Conservation (phyloP, 2,329 filamentous ascomycete species). For the Pestalotiopsis sp. region DNA sequence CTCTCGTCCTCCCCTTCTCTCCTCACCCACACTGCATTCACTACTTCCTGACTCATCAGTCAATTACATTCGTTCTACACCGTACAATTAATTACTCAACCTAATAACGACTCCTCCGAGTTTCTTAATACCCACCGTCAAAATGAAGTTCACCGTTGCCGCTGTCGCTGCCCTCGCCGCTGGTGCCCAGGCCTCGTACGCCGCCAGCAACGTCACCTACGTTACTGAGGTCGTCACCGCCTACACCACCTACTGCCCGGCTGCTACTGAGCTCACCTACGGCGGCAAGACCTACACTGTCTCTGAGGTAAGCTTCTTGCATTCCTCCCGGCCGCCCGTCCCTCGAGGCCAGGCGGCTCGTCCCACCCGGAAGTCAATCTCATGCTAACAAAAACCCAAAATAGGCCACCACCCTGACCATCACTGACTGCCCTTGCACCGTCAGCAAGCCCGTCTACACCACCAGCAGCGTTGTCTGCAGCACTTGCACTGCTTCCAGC, state of each 20-base stretch:
- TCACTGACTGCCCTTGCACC: conserved; percentile 73
- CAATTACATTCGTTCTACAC: conserved; percentile 57
- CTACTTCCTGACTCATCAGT: conserved; percentile 54
- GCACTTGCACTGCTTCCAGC: conserved; percentile 20
- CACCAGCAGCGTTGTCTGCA: conserved; percentile 46
- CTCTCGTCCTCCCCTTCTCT: conserved; percentile 34
- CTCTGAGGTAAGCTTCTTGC: conserved; percentile 50
- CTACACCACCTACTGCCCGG: conserved; percentile 73
- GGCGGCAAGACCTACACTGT: conserved; percentile 68
- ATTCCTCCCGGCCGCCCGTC: not conserved
- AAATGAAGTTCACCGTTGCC: conserved; percentile 64
- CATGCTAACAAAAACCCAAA: conserved; percentile 26
- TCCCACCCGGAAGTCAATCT: not conserved
- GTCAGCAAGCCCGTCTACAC: conserved; percentile 58
- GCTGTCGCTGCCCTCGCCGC: conserved; percentile 52
- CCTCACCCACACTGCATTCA: conserved; percentile 53
- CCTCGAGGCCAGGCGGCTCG: not conserved
- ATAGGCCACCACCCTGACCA: conserved; percentile 67
- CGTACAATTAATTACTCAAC: conserved; percentile 1
- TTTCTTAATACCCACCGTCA: conserved; percentile 49
- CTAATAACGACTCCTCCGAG: conserved; percentile 31
- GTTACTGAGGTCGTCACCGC: conserved; percentile 68
- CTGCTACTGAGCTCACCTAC: conserved; percentile 63
- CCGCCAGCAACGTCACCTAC: conserved; percentile 48
- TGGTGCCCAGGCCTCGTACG: conserved; percentile 38